Percentiles rank a stretch among this genome's conserved stretches.
Conservation (phyloP, 352 stramenopile species). For the Pythium scleroteichum region DNA sequence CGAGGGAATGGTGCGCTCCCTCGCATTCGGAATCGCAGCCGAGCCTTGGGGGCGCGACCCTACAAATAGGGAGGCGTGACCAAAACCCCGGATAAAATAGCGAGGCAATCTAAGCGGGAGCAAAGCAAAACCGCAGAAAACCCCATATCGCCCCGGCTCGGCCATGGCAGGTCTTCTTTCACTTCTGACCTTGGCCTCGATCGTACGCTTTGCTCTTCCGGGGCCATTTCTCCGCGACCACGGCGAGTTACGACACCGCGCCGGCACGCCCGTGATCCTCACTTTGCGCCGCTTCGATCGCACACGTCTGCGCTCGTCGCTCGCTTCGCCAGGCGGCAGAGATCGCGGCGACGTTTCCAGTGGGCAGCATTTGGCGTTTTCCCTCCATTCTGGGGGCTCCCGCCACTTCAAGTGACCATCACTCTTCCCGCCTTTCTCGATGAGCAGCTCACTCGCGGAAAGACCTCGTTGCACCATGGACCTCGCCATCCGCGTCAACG, state of each 20-base stretch:
- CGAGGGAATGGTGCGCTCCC: not conserved
- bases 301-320: not conserved
- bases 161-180: not conserved
- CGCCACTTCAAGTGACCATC: conserved; percentile 32
- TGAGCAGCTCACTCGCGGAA: not conserved
- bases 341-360: not conserved
- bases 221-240: too few species aligned
- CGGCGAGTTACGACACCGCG: too few species aligned
- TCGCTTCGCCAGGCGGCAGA: not conserved
- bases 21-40: conserved; percentile 31
- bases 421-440: conserved; percentile 13
- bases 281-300: too few species aligned
- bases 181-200: conserved; percentile 14
- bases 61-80: conserved; percentile 25
- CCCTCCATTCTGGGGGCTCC: not conserved
- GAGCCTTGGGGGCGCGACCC: conserved; percentile 10
- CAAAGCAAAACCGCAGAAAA: conserved; percentile 25
- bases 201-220: not conserved
- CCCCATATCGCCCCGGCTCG: not conserved
- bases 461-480: conserved; percentile 46
- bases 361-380: not conserved
- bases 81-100: conserved; percentile 20
- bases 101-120: not conserved
- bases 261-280: too few species aligned
- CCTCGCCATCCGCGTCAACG: conserved; percentile 87